Conservation (phyloP, 164 flowering plant genomes). For the Amborella trichopoda region DNA sequence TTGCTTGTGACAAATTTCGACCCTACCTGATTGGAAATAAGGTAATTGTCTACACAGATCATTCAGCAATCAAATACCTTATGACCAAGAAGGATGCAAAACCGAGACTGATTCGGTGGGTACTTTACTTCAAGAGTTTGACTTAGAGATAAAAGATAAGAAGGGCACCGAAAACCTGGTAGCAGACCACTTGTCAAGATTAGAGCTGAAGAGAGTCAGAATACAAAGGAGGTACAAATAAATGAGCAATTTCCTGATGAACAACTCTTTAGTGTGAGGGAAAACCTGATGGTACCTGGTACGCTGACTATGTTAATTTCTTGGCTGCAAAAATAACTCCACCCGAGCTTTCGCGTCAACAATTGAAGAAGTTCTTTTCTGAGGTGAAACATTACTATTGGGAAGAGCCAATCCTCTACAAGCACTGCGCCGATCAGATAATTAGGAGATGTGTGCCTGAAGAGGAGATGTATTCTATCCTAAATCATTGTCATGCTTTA, state of each 20-base stretch:
- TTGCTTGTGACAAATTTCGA: neutral
- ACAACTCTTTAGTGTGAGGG: neutral
- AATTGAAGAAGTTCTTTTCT: neutral
- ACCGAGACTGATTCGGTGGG: neutral
- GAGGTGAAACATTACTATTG: neutral
- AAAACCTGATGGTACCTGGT: neutral
- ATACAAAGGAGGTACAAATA: neutral
- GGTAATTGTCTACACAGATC: slow-evolving; percentile 1
- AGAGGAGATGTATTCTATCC: neutral
- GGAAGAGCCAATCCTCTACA: neutral
- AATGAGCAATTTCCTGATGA: neutral
- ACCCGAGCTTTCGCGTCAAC: neutral
- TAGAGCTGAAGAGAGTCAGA: neutral
- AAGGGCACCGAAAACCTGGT: neutral
- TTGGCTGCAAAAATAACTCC: neutral
- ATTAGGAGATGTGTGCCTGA: neutral
- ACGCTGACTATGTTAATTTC: neutral
- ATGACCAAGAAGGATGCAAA: neutral
- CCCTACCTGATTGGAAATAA: neutral
- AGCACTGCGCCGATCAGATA: neutral
- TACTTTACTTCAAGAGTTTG: neutral
- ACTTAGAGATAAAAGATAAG: neutral
- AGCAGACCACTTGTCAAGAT: neutral
- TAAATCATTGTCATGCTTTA: neutral
- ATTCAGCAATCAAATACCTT: neutral